Conservation (phyloP, 2,329 filamentous ascomycete genomes). For the Fusarium hainanense region DNA sequence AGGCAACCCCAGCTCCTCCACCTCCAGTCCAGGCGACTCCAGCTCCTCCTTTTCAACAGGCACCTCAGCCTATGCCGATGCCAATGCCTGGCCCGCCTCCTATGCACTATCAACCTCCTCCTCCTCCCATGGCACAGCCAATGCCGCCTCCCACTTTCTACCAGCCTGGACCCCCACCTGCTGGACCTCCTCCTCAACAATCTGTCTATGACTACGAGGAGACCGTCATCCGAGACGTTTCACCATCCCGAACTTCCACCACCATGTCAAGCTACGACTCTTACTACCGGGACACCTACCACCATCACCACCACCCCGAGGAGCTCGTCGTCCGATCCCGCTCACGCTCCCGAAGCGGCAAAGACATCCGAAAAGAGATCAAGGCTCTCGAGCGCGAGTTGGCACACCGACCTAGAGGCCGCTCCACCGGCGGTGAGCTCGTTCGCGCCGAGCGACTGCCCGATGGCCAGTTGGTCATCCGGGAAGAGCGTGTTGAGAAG, state of each 20-base stretch:
- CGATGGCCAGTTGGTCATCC: constrained; percentile 72
- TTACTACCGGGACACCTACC: constrained; percentile 45
- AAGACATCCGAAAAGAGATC: constrained; percentile 79
- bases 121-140: constrained; percentile 17
- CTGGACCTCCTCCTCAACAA: constrained; percentile 40
- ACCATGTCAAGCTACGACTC: constrained; percentile 51
- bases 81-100: background rate
- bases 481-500: constrained; percentile 68
- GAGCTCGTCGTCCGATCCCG: constrained; percentile 58
- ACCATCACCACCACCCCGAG: constrained; percentile 46
- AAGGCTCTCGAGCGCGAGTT: constrained; percentile 70
- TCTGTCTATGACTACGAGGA: constrained; percentile 57
- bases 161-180: background rate
- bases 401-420: constrained; percentile 52
- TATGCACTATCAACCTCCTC: constrained; percentile 16
- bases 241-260: constrained; percentile 57
- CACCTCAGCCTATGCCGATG: constrained; percentile 36
- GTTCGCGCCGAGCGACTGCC: constrained; percentile 67
- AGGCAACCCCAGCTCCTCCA: constrained; percentile 50
- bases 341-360: constrained; percentile 61
- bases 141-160: constrained; percentile 27
- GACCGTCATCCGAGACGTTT: constrained; percentile 61
- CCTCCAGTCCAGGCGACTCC: constrained; percentile 54
- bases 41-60: constrained; percentile 18
- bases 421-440: constrained; percentile 61